These are phyloP conservation scores for Scalesia atractyloides DNA, from an alignment of 129 eudicot species.

Conservation along the genomic window DNA sequence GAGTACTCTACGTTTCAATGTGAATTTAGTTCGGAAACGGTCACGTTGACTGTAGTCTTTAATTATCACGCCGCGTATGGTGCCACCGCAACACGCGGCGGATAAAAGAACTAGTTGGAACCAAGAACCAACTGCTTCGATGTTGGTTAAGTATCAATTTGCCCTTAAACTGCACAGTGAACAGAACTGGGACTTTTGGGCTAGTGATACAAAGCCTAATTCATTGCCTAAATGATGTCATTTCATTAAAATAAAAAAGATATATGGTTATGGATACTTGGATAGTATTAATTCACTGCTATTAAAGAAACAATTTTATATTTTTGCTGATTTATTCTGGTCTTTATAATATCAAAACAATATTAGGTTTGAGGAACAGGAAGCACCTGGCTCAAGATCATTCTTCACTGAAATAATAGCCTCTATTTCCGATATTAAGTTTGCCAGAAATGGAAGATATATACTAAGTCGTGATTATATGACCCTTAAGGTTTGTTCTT, in stretches of 20 bases:
- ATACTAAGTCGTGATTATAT: constrained; percentile 93
- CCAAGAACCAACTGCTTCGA: no score
- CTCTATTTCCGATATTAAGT: constrained; percentile 93
- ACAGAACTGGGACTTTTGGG: constrained; percentile 4
- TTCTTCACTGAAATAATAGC: constrained; percentile 98
- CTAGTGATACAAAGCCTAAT: neutral
- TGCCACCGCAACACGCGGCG: no score
- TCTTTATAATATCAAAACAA: constrained; percentile 84
- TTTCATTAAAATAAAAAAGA: neutral
- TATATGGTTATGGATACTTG: neutral
- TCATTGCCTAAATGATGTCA: neutral
- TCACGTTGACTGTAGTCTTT: no score
- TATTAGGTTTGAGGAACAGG: constrained; percentile 97
- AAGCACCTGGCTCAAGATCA: constrained; percentile 96
- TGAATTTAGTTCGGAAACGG: no score
- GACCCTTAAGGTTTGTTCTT: constrained; percentile 78
- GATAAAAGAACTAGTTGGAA: no score
- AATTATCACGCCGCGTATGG: no score
- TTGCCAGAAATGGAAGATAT: constrained; percentile 85
- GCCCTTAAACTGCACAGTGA: no score
- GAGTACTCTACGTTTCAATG: no score
- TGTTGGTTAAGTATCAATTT: no score
- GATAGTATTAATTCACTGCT: neutral
- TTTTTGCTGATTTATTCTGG: constrained; percentile 35
- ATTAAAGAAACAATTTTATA: neutral